phyloP scores from a whole-genome alignment of 805 yeast genomes.

The Clavispora asparagi region DNA sequence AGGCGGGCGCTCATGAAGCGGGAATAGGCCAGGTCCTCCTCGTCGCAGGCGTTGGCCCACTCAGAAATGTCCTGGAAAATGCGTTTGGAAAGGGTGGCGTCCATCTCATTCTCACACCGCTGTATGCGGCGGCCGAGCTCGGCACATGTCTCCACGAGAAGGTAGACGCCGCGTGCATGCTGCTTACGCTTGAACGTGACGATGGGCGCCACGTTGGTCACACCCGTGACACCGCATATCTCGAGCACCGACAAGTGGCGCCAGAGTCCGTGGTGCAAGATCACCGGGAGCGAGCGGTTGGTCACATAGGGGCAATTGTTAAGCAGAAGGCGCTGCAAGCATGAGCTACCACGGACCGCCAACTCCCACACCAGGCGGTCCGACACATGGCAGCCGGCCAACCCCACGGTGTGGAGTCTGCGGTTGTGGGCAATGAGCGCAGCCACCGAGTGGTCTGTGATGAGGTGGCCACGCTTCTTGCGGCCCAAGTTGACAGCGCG shows the following conservation, averaged over 20 bases:
- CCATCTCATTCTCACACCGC: constrained; percentile 55
- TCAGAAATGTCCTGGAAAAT: constrained; percentile 58
- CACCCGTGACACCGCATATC: constrained; percentile 53
- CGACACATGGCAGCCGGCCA: constrained; percentile 82
- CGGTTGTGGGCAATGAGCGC: constrained; percentile 51
- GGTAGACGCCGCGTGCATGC: constrained; percentile 38
- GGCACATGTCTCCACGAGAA: constrained; percentile 79
- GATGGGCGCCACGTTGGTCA: constrained; percentile 58
- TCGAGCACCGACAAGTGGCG: constrained; percentile 65
- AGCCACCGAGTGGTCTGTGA: constrained; percentile 66
- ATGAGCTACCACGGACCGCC: constrained; percentile 45
- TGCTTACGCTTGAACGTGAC: constrained; percentile 62
- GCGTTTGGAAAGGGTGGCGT: constrained; percentile 48
- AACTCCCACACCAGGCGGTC: constrained; percentile 81
- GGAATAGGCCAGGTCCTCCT: constrained; percentile 28
- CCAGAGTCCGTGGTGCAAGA: constrained; percentile 30
- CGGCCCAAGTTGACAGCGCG: constrained; percentile 74
- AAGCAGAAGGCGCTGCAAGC: constrained; percentile 62
- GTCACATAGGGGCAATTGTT: constrained; percentile 65
- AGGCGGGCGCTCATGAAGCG: constrained; percentile 4
- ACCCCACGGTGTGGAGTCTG: constrained; percentile 63
- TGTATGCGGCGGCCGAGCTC: constrained; percentile 53
- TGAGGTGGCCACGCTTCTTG: constrained; percentile 57
- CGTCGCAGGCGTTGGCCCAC: constrained; percentile 54
- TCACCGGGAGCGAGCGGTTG: constrained; percentile 52